These are phyloP conservation scores for Taphrina communis DNA, from an alignment of 1,139 yeast genomes.

Conservation along the genomic window DNA sequence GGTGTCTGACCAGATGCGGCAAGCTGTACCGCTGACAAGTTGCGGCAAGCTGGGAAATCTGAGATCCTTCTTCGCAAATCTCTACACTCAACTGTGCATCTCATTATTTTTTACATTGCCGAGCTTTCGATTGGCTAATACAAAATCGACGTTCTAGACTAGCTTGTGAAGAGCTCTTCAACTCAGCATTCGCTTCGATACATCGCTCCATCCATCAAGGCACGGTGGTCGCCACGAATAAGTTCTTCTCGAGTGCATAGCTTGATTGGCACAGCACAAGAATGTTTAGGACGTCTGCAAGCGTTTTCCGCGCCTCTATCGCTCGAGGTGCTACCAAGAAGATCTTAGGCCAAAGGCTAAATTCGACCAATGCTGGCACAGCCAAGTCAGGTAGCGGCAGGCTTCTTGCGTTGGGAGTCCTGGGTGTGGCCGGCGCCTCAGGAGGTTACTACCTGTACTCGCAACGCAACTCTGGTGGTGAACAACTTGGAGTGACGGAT, in stretches of 20 bases:
- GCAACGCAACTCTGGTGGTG: constrained; percentile 36
- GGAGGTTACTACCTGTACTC: constrained; percentile 38
- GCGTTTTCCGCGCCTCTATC: constrained; percentile 1
- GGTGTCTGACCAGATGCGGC: too few species aligned
- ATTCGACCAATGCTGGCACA: background rate
- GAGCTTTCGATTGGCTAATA: too few species aligned
- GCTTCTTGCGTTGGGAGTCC: constrained; percentile 10
- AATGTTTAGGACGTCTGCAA: constrained; percentile 14
- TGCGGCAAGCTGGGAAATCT: too few species aligned
- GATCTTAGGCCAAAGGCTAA: background rate
- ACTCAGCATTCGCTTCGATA: too few species aligned
- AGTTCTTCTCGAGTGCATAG: background rate
- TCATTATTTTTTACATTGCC: too few species aligned
- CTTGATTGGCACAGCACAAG: constrained; percentile 4
- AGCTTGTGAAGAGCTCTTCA: too few species aligned
- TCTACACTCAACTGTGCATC: too few species aligned
- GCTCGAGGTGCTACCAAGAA: background rate
- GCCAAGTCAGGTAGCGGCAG: constrained; percentile 1
- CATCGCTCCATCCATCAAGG: too few species aligned
- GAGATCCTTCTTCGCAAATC: too few species aligned
- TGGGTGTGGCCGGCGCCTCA: constrained; percentile 24
- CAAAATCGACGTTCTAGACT: too few species aligned
- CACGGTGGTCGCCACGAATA: background rate
- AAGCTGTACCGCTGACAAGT: too few species aligned
- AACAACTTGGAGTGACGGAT: constrained; percentile 32